Percentiles rank a stretch among this genome's conserved stretches.
Conservation (phyloP, 2,329 filamentous ascomycete genomes). For the Aspergillus sp. region DNA sequence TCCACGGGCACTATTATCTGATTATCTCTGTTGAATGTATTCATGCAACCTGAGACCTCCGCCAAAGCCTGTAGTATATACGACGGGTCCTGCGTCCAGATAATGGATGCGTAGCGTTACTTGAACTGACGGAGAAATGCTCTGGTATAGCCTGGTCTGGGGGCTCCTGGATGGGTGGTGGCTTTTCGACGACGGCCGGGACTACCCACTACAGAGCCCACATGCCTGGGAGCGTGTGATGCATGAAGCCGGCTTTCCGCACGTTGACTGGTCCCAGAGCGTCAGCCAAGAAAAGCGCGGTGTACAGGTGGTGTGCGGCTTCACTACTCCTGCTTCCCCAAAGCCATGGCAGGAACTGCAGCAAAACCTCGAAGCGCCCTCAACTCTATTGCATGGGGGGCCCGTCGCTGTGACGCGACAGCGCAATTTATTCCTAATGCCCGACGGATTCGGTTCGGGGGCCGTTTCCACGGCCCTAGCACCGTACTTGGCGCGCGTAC, state of each 20-base stretch:
- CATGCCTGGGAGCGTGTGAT: conserved; percentile 15
- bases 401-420: not conserved
- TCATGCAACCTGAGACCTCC: not conserved
- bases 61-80: not conserved
- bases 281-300: not conserved
- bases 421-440: not conserved
- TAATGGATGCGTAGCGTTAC: conserved; percentile 31
- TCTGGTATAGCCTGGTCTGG: conserved; percentile 32
- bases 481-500: not conserved
- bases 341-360: not conserved
- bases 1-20: not conserved
- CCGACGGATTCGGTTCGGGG: not conserved
- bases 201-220: conserved; percentile 22
- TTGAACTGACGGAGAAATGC: conserved; percentile 30
- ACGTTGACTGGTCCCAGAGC: conserved; percentile 11
- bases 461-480: not conserved
- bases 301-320: not conserved
- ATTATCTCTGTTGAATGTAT: accelerated
- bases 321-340: not conserved
- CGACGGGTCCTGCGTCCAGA: not conserved
- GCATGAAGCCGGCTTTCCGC: conserved; percentile 5
- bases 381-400: not conserved
- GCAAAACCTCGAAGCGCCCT: not conserved
- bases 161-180: conserved; percentile 40
- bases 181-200: conserved; percentile 37